Percentiles rank a stretch among this genome's conserved stretches.
phyloP scores from a whole-genome alignment of 176 grass and related monocot genomes.

The Tillandsia fasciculata region DNA sequence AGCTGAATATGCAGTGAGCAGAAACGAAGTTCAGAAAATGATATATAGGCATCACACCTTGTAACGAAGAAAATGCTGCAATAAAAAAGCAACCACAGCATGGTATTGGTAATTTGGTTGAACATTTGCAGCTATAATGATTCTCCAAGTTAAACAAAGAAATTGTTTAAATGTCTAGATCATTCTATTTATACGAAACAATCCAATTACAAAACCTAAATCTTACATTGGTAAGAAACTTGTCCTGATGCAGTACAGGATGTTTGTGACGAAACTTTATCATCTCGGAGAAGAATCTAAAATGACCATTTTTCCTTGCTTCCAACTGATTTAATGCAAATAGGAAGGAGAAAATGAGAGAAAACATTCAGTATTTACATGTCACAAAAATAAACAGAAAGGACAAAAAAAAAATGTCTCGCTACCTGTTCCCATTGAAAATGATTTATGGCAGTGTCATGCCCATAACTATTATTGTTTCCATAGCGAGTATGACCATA shows the following conservation, averaged over 20 bases:
- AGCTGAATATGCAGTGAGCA: neutral
- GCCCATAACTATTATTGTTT: constrained; percentile 99
- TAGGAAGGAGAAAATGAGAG: constrained; percentile 14
- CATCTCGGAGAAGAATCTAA: constrained; percentile 92
- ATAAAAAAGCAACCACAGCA: neutral
- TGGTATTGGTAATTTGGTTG: neutral
- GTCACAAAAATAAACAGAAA: constrained; percentile 6
- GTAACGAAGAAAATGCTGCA: neutral
- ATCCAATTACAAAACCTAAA: constrained; percentile 11
- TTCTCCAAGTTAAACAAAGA: neutral
- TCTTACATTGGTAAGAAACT: constrained; percentile 80
- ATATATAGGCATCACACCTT: constrained; percentile 6
- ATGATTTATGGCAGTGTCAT: constrained; percentile 91
- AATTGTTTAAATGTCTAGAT: constrained; percentile 1
- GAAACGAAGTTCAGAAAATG: neutral
- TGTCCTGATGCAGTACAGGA: constrained; percentile 47
- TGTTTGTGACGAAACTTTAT: constrained; percentile 75
- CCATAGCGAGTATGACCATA: constrained; percentile 92
- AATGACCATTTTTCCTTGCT: constrained; percentile 58
- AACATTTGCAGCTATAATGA: neutral
- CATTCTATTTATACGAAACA: neutral
- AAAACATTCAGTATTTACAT: constrained; percentile 11
- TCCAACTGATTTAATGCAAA: constrained; percentile 44
- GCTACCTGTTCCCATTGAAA: constrained; percentile 85
- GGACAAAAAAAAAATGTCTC: constrained; percentile 16